Conservation (phyloP, 106 monocot species). For the Cymbidium sinense region DNA sequence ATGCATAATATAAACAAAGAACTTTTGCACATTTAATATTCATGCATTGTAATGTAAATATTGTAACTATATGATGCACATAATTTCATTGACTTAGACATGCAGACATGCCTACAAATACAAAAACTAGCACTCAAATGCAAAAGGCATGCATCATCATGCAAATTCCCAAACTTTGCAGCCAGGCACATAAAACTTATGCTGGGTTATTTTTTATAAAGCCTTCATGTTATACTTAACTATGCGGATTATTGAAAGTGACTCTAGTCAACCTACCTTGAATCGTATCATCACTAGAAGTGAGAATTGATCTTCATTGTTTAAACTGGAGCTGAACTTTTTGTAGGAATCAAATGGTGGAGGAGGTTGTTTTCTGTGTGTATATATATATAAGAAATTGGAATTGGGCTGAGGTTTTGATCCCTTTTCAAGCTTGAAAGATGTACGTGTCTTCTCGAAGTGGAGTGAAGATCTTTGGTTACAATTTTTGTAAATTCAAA, state of each 20-base stretch:
- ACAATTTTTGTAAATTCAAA: background rate
- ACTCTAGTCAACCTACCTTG: background rate
- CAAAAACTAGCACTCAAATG: constrained; percentile 4
- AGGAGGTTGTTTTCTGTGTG: no score
- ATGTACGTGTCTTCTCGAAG: background rate
- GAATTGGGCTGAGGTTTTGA: background rate
- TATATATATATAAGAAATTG: no score
- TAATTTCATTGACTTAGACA: background rate
- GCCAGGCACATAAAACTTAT: no score
- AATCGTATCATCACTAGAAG: no score
- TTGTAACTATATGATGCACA: background rate
- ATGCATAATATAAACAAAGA: background rate
- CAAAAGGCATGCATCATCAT: no score
- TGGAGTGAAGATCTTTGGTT: background rate
- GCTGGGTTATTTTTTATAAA: no score
- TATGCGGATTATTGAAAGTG: no score
- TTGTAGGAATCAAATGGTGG: no score
- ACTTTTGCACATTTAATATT: background rate
- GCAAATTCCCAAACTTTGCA: no score
- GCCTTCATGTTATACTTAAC: no score
- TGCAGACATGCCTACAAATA: background rate
- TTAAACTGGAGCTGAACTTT: no score
- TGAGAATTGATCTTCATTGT: no score
- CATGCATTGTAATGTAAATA: background rate
- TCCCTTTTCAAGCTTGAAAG: background rate